Evolutionary conservation across 129 eudicot genomes (phyloP).

Genomic region (Centrapalus pauciflorus): DNA sequence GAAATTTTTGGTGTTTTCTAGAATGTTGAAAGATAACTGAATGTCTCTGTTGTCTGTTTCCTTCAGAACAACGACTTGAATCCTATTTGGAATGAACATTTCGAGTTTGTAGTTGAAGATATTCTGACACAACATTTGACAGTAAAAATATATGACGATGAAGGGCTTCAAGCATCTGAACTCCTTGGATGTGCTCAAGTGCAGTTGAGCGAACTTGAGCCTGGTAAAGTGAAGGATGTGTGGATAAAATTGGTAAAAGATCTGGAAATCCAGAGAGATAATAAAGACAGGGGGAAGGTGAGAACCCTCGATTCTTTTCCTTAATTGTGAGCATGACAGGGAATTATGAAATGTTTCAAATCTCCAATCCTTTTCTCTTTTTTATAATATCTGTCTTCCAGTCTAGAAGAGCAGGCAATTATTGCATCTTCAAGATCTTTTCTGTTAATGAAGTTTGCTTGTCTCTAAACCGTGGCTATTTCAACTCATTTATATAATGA

Average conservation of each 20-base stretch:
- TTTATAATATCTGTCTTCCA: no score
- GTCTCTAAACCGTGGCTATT: no score
- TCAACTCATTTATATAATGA: no score
- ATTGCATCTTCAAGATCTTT: background rate
- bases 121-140: constrained; percentile 78
- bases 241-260: constrained; percentile 95
- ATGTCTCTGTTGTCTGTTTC: background rate
- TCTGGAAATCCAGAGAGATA: constrained; percentile 89
- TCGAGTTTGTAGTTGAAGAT: constrained; percentile 88
- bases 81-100: constrained; percentile 98
- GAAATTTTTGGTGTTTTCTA: background rate
- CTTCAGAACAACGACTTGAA: constrained; percentile 80
- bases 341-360: background rate
- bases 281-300: constrained; percentile 89
- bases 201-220: constrained; percentile 58
- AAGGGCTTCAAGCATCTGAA: constrained; percentile 88
- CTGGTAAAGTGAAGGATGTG: constrained; percentile 92
- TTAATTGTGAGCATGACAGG: background rate
- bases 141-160: constrained; percentile 77
- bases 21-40: background rate
- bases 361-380: background rate
- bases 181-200: constrained; percentile 88
- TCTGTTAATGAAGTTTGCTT: no score
- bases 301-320: constrained; percentile 2
- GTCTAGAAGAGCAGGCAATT: background rate